Evolutionary conservation across 139 green algal genomes (phyloP).

Genomic region (Desmodesmus armatus): DNA sequence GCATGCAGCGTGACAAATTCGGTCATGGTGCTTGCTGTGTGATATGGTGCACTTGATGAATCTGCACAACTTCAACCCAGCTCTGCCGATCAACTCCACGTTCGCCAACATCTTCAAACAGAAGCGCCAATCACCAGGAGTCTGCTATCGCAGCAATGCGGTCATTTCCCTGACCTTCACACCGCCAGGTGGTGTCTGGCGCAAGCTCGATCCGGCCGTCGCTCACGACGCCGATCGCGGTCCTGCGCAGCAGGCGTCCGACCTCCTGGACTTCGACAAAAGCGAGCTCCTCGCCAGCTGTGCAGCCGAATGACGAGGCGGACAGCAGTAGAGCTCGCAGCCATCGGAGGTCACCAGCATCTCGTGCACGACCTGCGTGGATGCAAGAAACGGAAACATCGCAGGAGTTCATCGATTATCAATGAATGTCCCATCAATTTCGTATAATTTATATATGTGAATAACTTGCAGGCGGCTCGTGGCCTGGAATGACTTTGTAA

Average conservation of each 20-base stretch:
- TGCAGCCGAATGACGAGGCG: neutral
- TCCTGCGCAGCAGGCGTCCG: constrained; percentile 16
- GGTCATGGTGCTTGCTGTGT: no score
- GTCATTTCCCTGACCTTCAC: neutral
- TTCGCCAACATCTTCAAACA: no score
- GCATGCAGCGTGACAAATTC: no score
- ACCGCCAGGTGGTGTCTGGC: constrained; percentile 7
- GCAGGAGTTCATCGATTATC: no score
- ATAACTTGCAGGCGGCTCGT: no score
- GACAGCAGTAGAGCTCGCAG: constrained; percentile 35
- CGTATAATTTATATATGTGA: no score
- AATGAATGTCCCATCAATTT: no score
- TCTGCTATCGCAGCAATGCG: constrained; percentile 15
- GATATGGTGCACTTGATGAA: no score
- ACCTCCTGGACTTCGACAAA: constrained; percentile 39
- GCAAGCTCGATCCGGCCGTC: neutral
- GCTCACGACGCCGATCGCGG: constrained; percentile 20
- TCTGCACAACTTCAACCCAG: no score
- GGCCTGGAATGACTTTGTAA: no score
- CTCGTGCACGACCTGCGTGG: constrained; percentile 29
- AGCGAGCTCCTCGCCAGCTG: neutral
- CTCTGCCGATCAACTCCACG: no score
- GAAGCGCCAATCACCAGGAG: constrained; percentile 39
- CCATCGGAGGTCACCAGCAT: constrained; percentile 17
- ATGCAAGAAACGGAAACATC: no score